Base-by-base conservation (phyloP, 192 early-diverging fungal species). In the Backusella psychrophila region DNA sequence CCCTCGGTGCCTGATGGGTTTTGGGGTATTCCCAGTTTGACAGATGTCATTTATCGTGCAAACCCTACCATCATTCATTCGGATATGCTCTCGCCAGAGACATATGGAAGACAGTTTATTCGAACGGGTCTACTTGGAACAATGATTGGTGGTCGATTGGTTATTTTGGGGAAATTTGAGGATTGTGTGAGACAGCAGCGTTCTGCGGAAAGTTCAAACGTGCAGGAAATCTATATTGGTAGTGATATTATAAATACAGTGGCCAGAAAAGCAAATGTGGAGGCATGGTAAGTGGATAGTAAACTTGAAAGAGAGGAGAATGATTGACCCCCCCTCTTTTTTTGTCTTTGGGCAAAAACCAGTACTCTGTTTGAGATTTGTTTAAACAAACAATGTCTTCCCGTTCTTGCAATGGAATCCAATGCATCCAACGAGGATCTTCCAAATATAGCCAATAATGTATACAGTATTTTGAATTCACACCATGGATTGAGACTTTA, bases 71-170 rank as follows among this genome's bases (percentile, higher is more conserved):
- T 91, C 1, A 85, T 89, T 4, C 82, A 86, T 0, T 76, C 79
- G 0, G 85, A 87, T 19, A 88, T 86, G 5, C 76, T 84, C 53
- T 72, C 80, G 9, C 84, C 86, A 2, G 89, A 89, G 49, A 69
- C 80, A 1, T 89, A 87, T 66, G 84, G 90, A 77, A 87, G 88
- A 71, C 83, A 90, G 38, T 96, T 92, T 77, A 77, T 94, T 76
- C 86, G 93, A 71, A 94, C 94, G 1, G 93, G 93, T 14, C 80
- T 95, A 23, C 81, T 94, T 70, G 94, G 94, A 23, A 83, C 88
- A 11, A 71, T 92, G 66, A 89, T 94, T 53, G 85, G 85, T 31
- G 93, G 93, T 0, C 89, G 90, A 42, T 79, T 94, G 14, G 85
- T 94, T 29, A 85, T 94, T 52, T 91, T 93, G 82, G 94, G 94